Evolutionary conservation across 2,329 filamentous ascomycete genomes (phyloP).

Genomic region (Sclerotinia subarctica): DNA sequence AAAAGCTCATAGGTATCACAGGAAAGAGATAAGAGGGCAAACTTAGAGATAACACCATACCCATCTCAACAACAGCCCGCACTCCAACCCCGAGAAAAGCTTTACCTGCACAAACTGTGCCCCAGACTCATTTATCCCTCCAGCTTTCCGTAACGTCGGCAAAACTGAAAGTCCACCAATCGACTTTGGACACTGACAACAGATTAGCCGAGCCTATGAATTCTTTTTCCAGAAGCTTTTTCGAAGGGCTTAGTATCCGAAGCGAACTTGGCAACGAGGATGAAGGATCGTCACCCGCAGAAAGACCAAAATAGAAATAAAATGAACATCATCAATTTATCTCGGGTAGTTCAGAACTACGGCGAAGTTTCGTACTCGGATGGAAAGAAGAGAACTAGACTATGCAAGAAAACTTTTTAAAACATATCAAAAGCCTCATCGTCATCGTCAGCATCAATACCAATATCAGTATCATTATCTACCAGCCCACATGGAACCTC

Average conservation of each 20-base stretch:
- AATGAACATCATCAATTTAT: background rate
- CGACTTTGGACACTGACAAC: background rate
- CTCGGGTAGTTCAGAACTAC: background rate
- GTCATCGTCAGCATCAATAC: background rate
- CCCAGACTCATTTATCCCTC: background rate
- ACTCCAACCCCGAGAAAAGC: background rate
- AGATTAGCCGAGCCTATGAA: background rate
- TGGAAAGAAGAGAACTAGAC: background rate
- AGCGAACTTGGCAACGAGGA: background rate
- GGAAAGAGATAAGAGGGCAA: conserved; percentile 7
- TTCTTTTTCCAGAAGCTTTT: background rate
- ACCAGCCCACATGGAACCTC: background rate
- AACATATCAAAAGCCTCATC: background rate
- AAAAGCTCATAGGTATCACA: background rate
- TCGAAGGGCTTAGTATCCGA: background rate
- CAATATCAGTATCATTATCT: background rate
- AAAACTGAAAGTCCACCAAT: conserved; percentile 15
- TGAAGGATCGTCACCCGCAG: conserved; percentile 7
- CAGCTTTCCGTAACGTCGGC: conserved; percentile 7
- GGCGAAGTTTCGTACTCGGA: background rate
- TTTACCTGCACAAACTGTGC: background rate
- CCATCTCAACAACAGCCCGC: background rate
- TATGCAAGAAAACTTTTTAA: background rate
- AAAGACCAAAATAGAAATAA: conserved; percentile 10
- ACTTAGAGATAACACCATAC: background rate